A percentile compares a stretch with the other conserved stretches of the same genome.
These are phyloP conservation scores for Leptographium lundbergii DNA, from an alignment of 2,329 filamentous ascomycete species.

Conservation along the genomic window DNA sequence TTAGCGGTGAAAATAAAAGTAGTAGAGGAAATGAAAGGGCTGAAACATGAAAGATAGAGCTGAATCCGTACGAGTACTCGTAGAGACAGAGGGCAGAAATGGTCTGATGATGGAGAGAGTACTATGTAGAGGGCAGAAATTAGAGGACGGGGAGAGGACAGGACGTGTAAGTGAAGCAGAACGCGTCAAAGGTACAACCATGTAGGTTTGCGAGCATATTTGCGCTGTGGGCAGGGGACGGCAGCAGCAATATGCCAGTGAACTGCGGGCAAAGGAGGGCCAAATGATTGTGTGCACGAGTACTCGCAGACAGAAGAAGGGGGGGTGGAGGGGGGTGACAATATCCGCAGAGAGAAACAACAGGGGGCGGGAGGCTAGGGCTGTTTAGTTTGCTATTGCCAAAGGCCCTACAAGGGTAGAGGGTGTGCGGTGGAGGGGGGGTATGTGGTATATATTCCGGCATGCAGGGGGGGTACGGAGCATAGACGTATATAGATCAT, in stretches of 20 bases:
- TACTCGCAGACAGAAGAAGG: background rate
- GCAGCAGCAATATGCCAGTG: background rate
- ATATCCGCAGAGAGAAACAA: constrained; percentile 1
- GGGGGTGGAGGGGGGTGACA: background rate
- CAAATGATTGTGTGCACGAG: background rate
- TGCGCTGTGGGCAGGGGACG: background rate
- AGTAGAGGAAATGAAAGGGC: background rate
- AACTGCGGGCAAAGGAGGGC: background rate
- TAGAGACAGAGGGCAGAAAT: background rate
- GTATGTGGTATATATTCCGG: background rate
- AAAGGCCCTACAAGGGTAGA: constrained; percentile 5
- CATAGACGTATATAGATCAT: background rate
- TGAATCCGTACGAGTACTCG: background rate
- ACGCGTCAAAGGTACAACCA: background rate
- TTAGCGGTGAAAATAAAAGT: background rate
- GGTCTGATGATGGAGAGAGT: background rate
- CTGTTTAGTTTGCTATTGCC: constrained; percentile 6
- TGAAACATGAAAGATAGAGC: background rate
- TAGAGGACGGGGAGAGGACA: background rate
- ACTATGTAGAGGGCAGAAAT: background rate
- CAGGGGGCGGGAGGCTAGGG: constrained; percentile 7
- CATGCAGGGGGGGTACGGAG: too few species aligned
- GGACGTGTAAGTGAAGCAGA: background rate
- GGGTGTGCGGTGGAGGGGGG: background rate
- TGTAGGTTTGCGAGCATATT: background rate